Conservation (phyloP, 2,329 filamentous ascomycete genomes). For the Chrysoporthe deuterocubensis region DNA sequence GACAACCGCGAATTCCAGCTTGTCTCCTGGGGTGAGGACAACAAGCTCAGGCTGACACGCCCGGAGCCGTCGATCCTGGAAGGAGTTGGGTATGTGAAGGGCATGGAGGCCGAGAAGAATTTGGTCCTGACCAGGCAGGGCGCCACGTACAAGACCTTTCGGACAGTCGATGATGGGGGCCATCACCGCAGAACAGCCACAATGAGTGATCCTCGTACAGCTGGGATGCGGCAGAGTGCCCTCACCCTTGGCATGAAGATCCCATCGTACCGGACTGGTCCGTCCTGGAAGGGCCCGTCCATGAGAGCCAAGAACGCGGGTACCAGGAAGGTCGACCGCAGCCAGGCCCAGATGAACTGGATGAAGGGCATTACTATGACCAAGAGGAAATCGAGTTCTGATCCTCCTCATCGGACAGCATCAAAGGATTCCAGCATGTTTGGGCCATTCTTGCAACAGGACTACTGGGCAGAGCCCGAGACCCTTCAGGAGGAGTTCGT, state of each 20-base stretch:
- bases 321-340: slow-evolving; percentile 49
- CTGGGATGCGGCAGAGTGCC: slow-evolving; percentile 46
- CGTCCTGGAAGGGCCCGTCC: slow-evolving; percentile 59
- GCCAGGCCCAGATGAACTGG: slow-evolving; percentile 66
- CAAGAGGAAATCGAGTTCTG: slow-evolving; percentile 53
- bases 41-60: slow-evolving; percentile 77
- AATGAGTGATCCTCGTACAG: slow-evolving; percentile 62
- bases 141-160: slow-evolving; percentile 83
- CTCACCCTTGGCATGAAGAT: slow-evolving; percentile 45
- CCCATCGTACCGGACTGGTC: slow-evolving; percentile 40
- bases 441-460: slow-evolving; percentile 54
- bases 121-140: slow-evolving; percentile 80
- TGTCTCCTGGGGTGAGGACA: slow-evolving; percentile 90
- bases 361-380: slow-evolving; percentile 71
- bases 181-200: slow-evolving; percentile 63
- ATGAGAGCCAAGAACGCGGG: slow-evolving; percentile 59
- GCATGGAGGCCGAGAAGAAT: slow-evolving; percentile 64
- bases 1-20: slow-evolving; percentile 91
- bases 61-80: slow-evolving; percentile 67
- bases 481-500: slow-evolving; percentile 68
- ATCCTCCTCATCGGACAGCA: slow-evolving; percentile 52
- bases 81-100: slow-evolving; percentile 74
- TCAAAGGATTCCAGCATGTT: slow-evolving; percentile 58
- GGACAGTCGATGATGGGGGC: slow-evolving; percentile 66
- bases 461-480: slow-evolving; percentile 65